Percentiles rank a stretch among this genome's conserved stretches.
Conservation (phyloP, 805 yeast genomes). For the Metschnikowia vanudenii region DNA sequence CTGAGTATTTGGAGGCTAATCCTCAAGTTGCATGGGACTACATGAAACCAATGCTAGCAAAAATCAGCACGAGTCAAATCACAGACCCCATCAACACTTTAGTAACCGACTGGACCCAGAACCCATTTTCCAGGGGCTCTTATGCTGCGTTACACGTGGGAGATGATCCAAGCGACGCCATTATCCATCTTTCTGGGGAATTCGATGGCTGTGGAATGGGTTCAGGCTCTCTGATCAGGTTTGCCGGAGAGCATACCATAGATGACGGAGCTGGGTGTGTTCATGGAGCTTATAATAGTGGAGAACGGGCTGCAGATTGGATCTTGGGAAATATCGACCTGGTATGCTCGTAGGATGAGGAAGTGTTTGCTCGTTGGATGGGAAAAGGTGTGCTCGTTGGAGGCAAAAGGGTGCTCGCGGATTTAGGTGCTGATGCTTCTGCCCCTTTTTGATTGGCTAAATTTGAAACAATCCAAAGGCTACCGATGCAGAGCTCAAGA, state of each 20-base stretch:
- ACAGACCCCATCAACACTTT: slow-evolving; percentile 36
- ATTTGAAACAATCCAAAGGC: too few relatives aligned
- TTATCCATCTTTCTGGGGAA: slow-evolving; percentile 56
- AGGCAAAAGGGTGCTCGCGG: too few relatives aligned
- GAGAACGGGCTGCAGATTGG: slow-evolving; percentile 52
- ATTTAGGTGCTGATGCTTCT: too few relatives aligned
- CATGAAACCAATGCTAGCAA: slow-evolving; percentile 51
- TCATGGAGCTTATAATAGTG: slow-evolving; percentile 87
- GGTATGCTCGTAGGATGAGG: neutral
- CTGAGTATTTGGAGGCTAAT: slow-evolving; percentile 54
- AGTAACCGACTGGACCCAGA: slow-evolving; percentile 72
- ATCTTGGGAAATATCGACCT: slow-evolving; percentile 18
- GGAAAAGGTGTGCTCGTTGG: too few relatives aligned
- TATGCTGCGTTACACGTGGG: slow-evolving; percentile 70
- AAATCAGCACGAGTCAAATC: slow-evolving; percentile 17
- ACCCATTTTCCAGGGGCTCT: slow-evolving; percentile 78
- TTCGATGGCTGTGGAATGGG: slow-evolving; percentile 40
- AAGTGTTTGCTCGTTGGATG: neutral
- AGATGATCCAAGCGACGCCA: slow-evolving; percentile 65
- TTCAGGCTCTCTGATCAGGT: slow-evolving; percentile 53
- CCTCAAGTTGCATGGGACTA: slow-evolving; percentile 56
- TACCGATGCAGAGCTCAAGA: too few relatives aligned
- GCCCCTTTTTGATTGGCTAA: too few relatives aligned
- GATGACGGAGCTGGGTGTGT: slow-evolving; percentile 89
- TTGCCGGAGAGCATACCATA: slow-evolving; percentile 90